A percentile compares a stretch with the other conserved stretches of the same genome.
Evolutionary conservation across 805 yeast species (phyloP).

Genomic region (Yamadazyma phyllophila): DNA sequence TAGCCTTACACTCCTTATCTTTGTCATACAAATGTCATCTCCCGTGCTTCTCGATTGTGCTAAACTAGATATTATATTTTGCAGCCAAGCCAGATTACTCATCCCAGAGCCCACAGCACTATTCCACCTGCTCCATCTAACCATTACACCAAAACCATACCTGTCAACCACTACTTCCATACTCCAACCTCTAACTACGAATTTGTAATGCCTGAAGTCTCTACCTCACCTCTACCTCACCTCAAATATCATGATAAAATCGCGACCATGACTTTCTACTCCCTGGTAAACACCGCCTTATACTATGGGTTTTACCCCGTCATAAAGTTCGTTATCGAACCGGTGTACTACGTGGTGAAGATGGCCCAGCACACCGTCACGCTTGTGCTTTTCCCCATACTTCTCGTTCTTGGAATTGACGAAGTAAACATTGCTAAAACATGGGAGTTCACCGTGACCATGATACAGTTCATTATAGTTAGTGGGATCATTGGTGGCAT

Average conservation of each 20-base stretch:
- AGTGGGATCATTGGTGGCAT: slow-evolving; percentile 9
- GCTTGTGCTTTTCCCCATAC: slow-evolving; percentile 8
- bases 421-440: slow-evolving; percentile 2
- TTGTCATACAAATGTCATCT: no score
- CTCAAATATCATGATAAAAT: neutral
- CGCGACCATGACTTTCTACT: neutral
- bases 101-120: no score
- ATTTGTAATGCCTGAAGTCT: no score
- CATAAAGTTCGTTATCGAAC: slow-evolving; percentile 4
- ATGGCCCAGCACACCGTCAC: slow-evolving; percentile 4
- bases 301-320: slow-evolving; percentile 2
- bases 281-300: neutral
- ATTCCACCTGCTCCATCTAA: no score
- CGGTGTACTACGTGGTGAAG: neutral
- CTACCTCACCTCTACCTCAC: no score
- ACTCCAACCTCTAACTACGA: no score
- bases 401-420: slow-evolving; percentile 10
- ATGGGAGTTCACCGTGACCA: slow-evolving; percentile 8
- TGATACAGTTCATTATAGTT: slow-evolving; percentile 12
- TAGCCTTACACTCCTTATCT: no score
- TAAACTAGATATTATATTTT: no score
- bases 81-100: no score
- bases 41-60: no score
- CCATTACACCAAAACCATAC: no score
- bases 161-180: no score